These are phyloP conservation scores for Rhododendron williamsianum DNA, from an alignment of 148 eudicot species.

Conservation along the genomic window DNA sequence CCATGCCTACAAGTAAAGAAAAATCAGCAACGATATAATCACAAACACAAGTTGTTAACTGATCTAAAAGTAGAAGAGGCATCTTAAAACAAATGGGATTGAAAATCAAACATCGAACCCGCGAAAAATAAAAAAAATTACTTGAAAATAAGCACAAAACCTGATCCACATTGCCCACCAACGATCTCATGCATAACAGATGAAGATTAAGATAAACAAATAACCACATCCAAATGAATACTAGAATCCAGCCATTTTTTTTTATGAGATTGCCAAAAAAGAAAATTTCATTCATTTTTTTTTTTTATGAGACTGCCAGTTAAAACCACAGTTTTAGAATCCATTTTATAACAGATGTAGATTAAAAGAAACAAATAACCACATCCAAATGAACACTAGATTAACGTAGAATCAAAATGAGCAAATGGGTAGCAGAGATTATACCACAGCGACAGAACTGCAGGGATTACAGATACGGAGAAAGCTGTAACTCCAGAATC, in stretches of 20 bases:
- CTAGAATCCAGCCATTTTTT: too few species aligned
- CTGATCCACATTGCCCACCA: not conserved
- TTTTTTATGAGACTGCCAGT: too few species aligned
- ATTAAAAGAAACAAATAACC: not conserved
- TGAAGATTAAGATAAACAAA: not conserved
- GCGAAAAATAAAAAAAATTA: not conserved
- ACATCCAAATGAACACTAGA: not conserved
- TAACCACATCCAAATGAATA: not conserved
- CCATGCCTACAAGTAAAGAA: not conserved
- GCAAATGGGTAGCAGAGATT: not conserved
- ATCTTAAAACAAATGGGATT: not conserved
- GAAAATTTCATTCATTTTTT: too few species aligned
- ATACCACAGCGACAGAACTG: not conserved
- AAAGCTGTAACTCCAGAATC: not conserved
- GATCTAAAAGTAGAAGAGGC: not conserved
- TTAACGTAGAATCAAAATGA: not conserved
- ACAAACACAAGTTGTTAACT: not conserved
- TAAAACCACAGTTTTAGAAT: too few species aligned
- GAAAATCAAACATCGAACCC: not conserved
- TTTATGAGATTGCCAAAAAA: too few species aligned
- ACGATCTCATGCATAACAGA: not conserved
- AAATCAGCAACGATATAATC: not conserved
- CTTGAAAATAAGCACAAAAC: not conserved
- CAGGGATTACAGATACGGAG: not conserved
- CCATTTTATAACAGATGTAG: not conserved